Evolutionary conservation across 2,329 filamentous ascomycete species (phyloP).

Genomic region (Lachnum nothofagi): DNA sequence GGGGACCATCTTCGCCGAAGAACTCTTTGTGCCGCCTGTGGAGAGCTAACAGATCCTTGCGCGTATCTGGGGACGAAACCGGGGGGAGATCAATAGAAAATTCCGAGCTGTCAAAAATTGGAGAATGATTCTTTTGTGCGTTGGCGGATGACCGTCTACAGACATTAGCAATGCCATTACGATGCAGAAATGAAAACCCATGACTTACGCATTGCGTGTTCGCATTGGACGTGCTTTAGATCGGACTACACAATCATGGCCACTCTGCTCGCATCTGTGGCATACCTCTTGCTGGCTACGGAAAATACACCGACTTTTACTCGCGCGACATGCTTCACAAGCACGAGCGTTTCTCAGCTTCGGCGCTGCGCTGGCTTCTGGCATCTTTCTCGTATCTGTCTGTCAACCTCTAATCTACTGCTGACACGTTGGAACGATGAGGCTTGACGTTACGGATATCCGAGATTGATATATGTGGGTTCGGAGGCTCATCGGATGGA

Average conservation of each 20-base stretch:
- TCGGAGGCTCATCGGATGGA: neutral
- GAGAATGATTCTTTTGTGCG: slow-evolving; percentile 2
- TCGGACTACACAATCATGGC: slow-evolving; percentile 25
- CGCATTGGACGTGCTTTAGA: slow-evolving; percentile 29
- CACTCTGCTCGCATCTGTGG: slow-evolving; percentile 26
- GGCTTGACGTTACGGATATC: neutral
- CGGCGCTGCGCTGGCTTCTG: slow-evolving; percentile 1
- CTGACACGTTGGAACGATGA: neutral
- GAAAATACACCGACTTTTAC: slow-evolving; percentile 29
- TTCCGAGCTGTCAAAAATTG: slow-evolving; percentile 10
- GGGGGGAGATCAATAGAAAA: slow-evolving; percentile 27
- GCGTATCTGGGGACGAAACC: slow-evolving; percentile 17
- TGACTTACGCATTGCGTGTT: slow-evolving; percentile 16
- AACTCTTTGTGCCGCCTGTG: slow-evolving; percentile 23
- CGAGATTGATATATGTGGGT: slow-evolving; percentile 2
- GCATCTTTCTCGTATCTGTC: neutral
- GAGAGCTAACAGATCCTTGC: slow-evolving; percentile 18
- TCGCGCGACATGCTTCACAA: slow-evolving; percentile 29
- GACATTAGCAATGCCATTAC: neutral
- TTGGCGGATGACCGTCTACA: slow-evolving; percentile 7
- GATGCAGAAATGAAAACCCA: neutral
- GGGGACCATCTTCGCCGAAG: slow-evolving; percentile 18
- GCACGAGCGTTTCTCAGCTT: slow-evolving; percentile 29
- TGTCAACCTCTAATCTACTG: neutral
- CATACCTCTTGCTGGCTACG: slow-evolving; percentile 18